A percentile compares a stretch with the other conserved stretches of the same genome.
Conservation (phyloP, 495 filamentous ascomycete genomes). For the Aspergillus carlsbadensis region DNA sequence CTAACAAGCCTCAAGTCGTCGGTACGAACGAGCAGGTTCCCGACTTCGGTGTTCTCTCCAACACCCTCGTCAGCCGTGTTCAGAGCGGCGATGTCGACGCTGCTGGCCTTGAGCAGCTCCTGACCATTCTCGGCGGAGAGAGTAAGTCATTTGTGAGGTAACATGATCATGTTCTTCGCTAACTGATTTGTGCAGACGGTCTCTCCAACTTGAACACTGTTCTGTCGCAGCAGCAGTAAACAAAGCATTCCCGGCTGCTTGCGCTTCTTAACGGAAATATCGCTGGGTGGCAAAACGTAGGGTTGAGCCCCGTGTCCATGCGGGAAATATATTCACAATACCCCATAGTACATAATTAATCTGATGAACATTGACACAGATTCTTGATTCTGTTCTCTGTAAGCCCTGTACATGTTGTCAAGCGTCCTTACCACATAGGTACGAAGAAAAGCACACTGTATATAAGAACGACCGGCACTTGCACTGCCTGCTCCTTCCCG, state of each 20-base stretch:
- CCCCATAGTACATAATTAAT: no score
- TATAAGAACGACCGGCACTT: no score
- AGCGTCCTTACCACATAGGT: no score
- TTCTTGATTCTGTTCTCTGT: no score
- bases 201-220: conserved; percentile 9
- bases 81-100: conserved; percentile 18
- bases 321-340: no score
- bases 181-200: background rate
- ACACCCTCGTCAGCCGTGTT: conserved; percentile 9
- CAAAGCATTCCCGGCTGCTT: background rate
- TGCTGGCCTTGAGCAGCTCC: conserved; percentile 15
- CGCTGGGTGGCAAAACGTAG: no score
- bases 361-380: no score
- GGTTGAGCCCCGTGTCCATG: no score
- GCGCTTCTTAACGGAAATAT: no score
- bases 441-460: no score
- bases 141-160: conserved; percentile 1
- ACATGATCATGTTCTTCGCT: background rate
- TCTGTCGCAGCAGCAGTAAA: conserved; percentile 2
- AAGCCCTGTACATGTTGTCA: no score
- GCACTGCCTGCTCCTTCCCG: no score
- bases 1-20: conserved; percentile 12
- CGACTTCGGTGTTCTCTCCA: conserved; percentile 8
- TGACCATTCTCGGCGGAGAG: conserved; percentile 6
- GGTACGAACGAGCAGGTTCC: conserved; percentile 6